Percentiles rank a stretch among this genome's conserved stretches.
Evolutionary conservation across 805 yeast genomes (phyloP).

Genomic region (Suhomyces kilbournensis): DNA sequence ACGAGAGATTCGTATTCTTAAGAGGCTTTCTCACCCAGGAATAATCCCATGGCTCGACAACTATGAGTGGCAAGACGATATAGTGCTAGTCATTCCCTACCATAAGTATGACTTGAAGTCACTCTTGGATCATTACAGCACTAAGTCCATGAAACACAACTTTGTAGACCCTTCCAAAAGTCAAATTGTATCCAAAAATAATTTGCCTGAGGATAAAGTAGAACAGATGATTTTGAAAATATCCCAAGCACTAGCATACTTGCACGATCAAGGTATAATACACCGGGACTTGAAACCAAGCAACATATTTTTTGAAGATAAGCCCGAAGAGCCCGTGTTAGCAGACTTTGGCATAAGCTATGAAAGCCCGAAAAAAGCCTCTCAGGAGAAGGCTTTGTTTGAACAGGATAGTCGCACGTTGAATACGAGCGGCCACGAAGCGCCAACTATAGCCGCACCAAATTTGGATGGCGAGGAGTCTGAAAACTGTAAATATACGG

Average conservation of each 20-base stretch:
- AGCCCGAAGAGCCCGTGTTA: conserved; percentile 30
- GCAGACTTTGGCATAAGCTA: conserved; percentile 66
- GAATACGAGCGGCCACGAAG: background rate
- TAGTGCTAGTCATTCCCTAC: conserved; percentile 30
- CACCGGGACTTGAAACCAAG: conserved; percentile 43
- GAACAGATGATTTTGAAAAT: conserved; percentile 12
- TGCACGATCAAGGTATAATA: conserved; percentile 34
- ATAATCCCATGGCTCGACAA: conserved; percentile 19
- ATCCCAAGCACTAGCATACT: conserved; percentile 21
- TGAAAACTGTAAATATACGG: conserved; percentile 41
- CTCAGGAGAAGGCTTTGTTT: conserved; percentile 11
- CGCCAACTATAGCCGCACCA: background rate
- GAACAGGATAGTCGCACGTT: background rate
- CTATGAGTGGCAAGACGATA: conserved; percentile 29
- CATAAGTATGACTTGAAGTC: conserved; percentile 26
- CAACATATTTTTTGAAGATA: conserved; percentile 29
- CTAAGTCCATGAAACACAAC: conserved; percentile 22
- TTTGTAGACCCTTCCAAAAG: conserved; percentile 13
- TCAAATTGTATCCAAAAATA: conserved; percentile 1
- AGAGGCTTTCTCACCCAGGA: conserved; percentile 13
- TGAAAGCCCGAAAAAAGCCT: conserved; percentile 11
- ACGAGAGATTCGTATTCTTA: conserved; percentile 29
- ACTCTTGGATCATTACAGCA: conserved; percentile 19
- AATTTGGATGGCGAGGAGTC: conserved; percentile 35
- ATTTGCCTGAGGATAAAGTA: conserved; percentile 2